phyloP scores from a whole-genome alignment of 2,329 filamentous ascomycete species.

The Aspergillus viridinutans region DNA sequence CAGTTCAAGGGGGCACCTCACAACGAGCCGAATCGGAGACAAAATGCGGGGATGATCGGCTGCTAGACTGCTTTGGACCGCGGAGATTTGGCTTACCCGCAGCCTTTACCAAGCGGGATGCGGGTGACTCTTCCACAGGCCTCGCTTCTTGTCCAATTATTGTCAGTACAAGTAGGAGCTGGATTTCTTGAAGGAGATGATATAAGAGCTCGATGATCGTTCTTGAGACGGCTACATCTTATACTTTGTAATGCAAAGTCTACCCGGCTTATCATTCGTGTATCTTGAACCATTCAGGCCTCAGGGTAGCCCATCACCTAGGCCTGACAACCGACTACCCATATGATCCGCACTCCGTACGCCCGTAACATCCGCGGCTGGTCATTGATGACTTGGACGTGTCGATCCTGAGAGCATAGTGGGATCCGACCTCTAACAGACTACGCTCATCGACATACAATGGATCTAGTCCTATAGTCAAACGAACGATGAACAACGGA shows the following conservation, averaged over 20 bases:
- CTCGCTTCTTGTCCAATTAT: not conserved
- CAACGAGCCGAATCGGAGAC: not conserved
- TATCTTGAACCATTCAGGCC: not conserved
- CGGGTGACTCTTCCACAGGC: not conserved
- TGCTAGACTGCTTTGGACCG: conserved; percentile 4
- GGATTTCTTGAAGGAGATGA: not conserved
- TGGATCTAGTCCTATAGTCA: not conserved
- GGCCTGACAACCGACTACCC: not conserved
- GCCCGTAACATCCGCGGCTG: not conserved
- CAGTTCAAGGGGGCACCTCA: not conserved
- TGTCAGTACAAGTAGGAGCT: not conserved
- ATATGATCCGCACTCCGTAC: not conserved
- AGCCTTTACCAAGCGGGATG: not conserved
- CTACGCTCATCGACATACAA: not conserved
- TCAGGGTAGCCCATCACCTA: not conserved
- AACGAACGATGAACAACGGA: not conserved
- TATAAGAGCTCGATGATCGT: not conserved
- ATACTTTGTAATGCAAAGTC: not conserved
- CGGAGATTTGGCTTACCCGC: conserved; percentile 2
- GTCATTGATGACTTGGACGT: not conserved
- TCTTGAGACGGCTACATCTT: not conserved
- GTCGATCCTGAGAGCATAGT: too few relatives aligned
- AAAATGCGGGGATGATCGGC: conserved; percentile 9
- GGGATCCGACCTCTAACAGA: too few relatives aligned
- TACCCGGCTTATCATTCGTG: not conserved